These are phyloP conservation scores for Flueggea neowawraea DNA, from an alignment of 441 rosid species.

Conservation along the genomic window DNA sequence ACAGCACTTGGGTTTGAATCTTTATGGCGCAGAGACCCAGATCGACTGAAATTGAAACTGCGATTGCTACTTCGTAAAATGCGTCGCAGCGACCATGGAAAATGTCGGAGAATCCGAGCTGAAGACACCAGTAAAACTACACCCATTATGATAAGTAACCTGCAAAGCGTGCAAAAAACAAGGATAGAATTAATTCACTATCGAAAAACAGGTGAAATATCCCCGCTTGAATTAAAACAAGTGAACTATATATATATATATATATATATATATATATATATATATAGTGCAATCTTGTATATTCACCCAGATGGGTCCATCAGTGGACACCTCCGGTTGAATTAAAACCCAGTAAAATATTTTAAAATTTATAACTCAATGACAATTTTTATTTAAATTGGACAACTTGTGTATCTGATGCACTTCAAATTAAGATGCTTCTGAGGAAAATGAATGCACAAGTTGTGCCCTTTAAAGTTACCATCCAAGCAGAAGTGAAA, in stretches of 20 bases:
- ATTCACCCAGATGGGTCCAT: too few relatives aligned
- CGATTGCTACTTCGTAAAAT: slow-evolving; percentile 37
- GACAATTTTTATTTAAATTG: too few relatives aligned
- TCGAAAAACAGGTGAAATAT: neutral
- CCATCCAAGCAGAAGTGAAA: slow-evolving; percentile 86
- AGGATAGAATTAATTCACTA: neutral
- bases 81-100: slow-evolving; percentile 49
- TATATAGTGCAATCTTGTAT: too few relatives aligned
- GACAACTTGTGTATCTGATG: neutral
- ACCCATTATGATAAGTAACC: slow-evolving; percentile 80
- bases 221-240: too few relatives aligned
- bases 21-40: slow-evolving; percentile 44
- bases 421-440: neutral
- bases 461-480: slow-evolving; percentile 20
- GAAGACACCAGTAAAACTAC: slow-evolving; percentile 88
- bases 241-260: too few relatives aligned
- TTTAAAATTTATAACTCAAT: too few relatives aligned
- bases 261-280: too few relatives aligned
- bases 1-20: slow-evolving; percentile 83
- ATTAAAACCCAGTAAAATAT: too few relatives aligned
- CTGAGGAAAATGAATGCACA: neutral
- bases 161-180: slow-evolving; percentile 23
- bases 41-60: slow-evolving; percentile 44
- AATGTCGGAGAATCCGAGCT: slow-evolving; percentile 56
- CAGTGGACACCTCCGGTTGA: too few relatives aligned